Evolutionary conservation across 2,329 filamentous ascomycete species (phyloP).

Genomic region (Nannizziopsis arthrosporioides): DNA sequence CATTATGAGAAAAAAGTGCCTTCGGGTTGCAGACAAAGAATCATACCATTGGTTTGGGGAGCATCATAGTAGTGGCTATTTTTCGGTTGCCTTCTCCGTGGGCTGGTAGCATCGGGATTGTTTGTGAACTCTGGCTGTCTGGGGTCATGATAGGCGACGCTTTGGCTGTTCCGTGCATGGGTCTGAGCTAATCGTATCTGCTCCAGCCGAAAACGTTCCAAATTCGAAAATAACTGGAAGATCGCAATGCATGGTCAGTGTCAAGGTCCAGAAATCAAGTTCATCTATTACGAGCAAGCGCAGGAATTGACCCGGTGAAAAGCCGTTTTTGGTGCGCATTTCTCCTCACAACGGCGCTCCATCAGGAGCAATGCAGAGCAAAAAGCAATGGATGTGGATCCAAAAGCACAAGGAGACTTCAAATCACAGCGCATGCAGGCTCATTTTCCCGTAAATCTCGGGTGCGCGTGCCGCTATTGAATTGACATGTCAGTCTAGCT

Average conservation of each 20-base stretch:
- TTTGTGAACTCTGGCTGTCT: background rate
- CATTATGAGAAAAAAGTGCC: background rate
- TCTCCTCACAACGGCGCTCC: too few relatives aligned
- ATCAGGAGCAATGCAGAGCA: background rate
- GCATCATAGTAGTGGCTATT: background rate
- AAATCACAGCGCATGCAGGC: background rate
- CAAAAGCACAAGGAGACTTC: background rate
- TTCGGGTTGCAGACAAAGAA: constrained; percentile 1
- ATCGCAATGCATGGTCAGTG: background rate
- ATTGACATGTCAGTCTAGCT: background rate
- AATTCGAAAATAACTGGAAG: constrained; percentile 31
- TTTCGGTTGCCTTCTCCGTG: constrained; percentile 5
- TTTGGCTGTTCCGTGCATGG: constrained; percentile 14
- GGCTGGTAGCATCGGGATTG: background rate
- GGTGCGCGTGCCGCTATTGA: too few relatives aligned
- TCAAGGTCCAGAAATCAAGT: background rate
- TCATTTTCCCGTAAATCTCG: background rate
- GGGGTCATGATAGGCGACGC: background rate
- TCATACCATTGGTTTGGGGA: constrained; percentile 3
- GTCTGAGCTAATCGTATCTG: constrained; percentile 25
- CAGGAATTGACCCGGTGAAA: too few relatives aligned
- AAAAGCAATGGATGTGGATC: background rate
- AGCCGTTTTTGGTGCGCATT: too few relatives aligned
- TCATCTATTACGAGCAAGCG: too few relatives aligned
- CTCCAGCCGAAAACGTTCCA: constrained; percentile 27